Conservation (phyloP, 1,284 basidiomycete species). For the Peniophora sp. region DNA sequence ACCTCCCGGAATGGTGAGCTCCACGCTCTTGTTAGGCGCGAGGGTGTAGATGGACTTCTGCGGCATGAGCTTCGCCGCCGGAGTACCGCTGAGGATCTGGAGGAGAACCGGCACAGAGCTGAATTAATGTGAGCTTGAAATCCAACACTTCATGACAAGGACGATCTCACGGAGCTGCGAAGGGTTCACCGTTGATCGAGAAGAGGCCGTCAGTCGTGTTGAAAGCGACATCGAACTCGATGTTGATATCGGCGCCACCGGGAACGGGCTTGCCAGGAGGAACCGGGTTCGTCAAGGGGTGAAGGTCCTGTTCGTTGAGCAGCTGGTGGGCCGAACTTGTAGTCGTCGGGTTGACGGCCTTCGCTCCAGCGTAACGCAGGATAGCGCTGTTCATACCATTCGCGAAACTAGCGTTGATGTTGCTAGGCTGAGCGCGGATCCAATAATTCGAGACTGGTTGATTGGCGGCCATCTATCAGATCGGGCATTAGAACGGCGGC, state of each 20-base stretch:
- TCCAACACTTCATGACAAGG: conserved; percentile 1
- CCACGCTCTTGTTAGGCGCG: conserved; percentile 7
- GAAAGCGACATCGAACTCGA: not conserved
- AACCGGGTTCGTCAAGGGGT: conserved; percentile 2
- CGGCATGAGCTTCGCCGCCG: conserved; percentile 7
- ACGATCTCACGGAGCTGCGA: not conserved
- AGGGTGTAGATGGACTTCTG: conserved; percentile 7
- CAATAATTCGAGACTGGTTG: conserved; percentile 34
- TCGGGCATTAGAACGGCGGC: conserved; percentile 35
- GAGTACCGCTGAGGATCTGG: conserved; percentile 8
- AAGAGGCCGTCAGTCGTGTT: not conserved
- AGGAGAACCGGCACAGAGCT: conserved; percentile 9
- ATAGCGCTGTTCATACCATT: conserved; percentile 43
- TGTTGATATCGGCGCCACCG: conserved; percentile 1
- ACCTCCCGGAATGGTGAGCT: conserved; percentile 7
- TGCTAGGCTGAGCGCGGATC: conserved; percentile 13
- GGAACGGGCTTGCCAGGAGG: conserved; percentile 16
- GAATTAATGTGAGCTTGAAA: conserved; percentile 1
- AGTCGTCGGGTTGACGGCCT: conserved; percentile 32
- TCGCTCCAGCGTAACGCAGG: conserved; percentile 42
- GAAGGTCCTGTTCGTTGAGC: conserved; percentile 22
- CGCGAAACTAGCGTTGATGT: conserved; percentile 11
- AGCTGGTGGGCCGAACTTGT: conserved; percentile 16
- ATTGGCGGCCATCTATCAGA: conserved; percentile 25
- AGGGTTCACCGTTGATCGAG: not conserved